Evolutionary conservation across 2,329 filamentous ascomycete species (phyloP).

Genomic region (Fusarium kyushuense): DNA sequence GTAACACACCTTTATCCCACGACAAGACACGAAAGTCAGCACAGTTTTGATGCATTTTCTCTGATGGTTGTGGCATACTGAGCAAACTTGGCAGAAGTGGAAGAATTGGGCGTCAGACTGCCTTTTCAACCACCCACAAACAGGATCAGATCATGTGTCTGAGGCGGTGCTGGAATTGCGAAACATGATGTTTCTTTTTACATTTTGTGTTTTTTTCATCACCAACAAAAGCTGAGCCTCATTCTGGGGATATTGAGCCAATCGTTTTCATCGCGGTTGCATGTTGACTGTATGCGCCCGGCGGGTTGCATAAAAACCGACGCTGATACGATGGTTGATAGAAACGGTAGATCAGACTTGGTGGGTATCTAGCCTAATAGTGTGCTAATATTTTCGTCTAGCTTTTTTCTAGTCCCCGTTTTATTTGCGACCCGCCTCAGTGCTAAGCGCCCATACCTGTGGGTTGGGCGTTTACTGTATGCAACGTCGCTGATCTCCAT

Average conservation of each 20-base stretch:
- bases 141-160: not conserved
- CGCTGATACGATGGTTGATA: no score
- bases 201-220: not conserved
- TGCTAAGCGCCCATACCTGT: not conserved
- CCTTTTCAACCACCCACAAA: not conserved
- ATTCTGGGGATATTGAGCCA: not conserved
- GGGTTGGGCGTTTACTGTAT: not conserved
- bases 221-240: not conserved
- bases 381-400: not conserved
- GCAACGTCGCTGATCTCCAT: not conserved
- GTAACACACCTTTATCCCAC: conserved; percentile 26
- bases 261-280: not conserved
- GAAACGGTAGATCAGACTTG: not conserved
- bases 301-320: not conserved
- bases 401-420: not conserved
- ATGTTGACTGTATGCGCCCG: not conserved
- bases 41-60: conserved; percentile 5
- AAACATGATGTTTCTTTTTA: not conserved
- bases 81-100: not conserved
- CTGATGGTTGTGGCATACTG: not conserved
- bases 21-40: conserved; percentile 4
- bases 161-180: not conserved
- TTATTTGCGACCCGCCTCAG: no score
- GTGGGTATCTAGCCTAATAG: not conserved
- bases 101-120: not conserved